Percentiles rank a stretch among this genome's conserved stretches.
Conservation (phyloP, 768 basidiomycete species). For the Dacryopinax primogenitus region DNA sequence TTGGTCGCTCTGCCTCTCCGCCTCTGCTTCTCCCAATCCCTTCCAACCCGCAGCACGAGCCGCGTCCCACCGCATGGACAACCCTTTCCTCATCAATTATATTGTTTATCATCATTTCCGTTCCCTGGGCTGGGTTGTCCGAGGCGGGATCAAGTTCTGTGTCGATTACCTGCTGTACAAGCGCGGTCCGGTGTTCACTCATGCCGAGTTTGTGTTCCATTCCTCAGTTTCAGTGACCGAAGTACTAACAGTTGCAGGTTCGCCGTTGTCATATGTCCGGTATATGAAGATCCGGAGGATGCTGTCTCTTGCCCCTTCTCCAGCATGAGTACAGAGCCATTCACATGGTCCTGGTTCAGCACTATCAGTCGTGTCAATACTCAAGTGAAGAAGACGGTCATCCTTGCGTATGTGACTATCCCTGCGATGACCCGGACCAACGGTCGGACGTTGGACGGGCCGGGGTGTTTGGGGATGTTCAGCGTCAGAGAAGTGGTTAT, state of each 20-base stretch:
- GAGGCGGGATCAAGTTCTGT: slow-evolving; percentile 93
- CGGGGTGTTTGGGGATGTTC: slow-evolving; percentile 63
- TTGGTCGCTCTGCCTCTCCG: slow-evolving; percentile 25
- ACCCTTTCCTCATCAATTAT: slow-evolving; percentile 84
- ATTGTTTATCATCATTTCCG: slow-evolving; percentile 88
- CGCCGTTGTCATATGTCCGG: slow-evolving; percentile 77
- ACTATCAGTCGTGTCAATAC: slow-evolving; percentile 94
- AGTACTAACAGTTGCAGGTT: slow-evolving; percentile 42
- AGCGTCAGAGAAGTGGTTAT: slow-evolving; percentile 73
- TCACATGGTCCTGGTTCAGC: slow-evolving; percentile 91
- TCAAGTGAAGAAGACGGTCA: slow-evolving; percentile 94
- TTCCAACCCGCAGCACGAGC: slow-evolving; percentile 26
- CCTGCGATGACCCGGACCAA: slow-evolving; percentile 55
- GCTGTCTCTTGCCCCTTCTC: slow-evolving; percentile 50
- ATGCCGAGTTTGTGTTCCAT: slow-evolving; percentile 66
- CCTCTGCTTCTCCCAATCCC: slow-evolving; percentile 22
- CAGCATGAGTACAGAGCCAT: slow-evolving; percentile 54
- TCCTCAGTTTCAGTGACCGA: background rate
- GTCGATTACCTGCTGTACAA: slow-evolving; percentile 91
- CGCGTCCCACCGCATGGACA: slow-evolving; percentile 44
- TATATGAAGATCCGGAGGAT: slow-evolving; percentile 74
- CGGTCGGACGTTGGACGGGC: slow-evolving; percentile 43
- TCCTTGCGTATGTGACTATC: slow-evolving; percentile 85
- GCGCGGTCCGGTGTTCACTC: slow-evolving; percentile 84
- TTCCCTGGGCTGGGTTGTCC: slow-evolving; percentile 93